Base-by-base conservation (phyloP, 257 asterid species). In the Galeopsis tetrahit region DNA sequence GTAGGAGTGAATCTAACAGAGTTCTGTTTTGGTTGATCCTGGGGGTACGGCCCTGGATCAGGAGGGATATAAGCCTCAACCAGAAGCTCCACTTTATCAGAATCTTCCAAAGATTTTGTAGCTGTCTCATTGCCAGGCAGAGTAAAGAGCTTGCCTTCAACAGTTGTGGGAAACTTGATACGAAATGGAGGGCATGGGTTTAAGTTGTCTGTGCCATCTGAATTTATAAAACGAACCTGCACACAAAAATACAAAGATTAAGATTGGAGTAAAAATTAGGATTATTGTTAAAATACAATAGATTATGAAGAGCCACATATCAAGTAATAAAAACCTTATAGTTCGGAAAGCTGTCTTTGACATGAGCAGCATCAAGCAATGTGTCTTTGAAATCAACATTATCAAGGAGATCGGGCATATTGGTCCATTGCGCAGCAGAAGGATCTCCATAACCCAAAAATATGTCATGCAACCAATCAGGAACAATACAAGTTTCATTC, bases 31-130 rank as follows among this genome's bases (percentile, higher is more conserved):
- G 99, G 99, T 75, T 95, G 97, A 82, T 95, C 98, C 75, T 90
- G 98, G 65, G 98, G 99, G 80, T 92, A 95, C 58, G 99, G 99
- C 83, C 98, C 99, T 73, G 98, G 98, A 78, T 95, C 96, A 58
- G 96, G 90, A 82, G 98, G 92, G 66, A 87, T 63, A 78, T 90
- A 95, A 63, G 93, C 82, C 86, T 92, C 97, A 64, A 95, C 98
- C 36, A 80, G 63, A 80, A 95, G 97, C 81, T 85, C 81, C 73
- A 80, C 84, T 76, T 80, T 88, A 66, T 85, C 90, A 35, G 86
- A 81, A 72, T 85, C 77, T 61, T 57, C 75, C 53, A 77, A 75
- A 77, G 85, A 63, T 81, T 66, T 44, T 52, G 69, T 64, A 69
- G 85, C 78, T 74, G 82, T 82, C 81, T 77, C 87, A 80, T 78